phyloP scores from a whole-genome alignment of 2,329 filamentous ascomycete genomes.

The Diplodia sapinea region DNA sequence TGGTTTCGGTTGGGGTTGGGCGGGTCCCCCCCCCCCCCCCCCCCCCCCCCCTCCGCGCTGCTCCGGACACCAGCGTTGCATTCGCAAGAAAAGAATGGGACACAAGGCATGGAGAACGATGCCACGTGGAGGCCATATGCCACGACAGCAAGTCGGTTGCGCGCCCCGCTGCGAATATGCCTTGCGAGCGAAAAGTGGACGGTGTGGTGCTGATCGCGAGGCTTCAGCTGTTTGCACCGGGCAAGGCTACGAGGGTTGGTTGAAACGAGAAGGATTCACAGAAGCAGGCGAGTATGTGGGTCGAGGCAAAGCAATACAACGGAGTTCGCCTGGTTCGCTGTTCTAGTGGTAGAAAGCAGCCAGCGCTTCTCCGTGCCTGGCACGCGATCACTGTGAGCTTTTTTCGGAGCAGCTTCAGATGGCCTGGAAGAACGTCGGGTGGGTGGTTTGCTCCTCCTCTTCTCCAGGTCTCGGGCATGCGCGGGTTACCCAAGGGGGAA shows the following conservation, averaged over 20 bases:
- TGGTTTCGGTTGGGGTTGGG: too few relatives aligned
- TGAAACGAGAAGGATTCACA: neutral
- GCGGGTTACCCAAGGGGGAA: constrained; percentile 4
- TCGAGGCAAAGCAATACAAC: neutral
- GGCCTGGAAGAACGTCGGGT: neutral
- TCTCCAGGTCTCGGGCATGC: neutral
- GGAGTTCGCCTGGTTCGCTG: neutral
- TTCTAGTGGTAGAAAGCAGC: neutral
- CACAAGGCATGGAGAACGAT: neutral
- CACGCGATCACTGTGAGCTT: neutral
- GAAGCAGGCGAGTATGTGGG: neutral
- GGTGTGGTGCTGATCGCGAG: neutral
- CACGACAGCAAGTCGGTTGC: neutral
- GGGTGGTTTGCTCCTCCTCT: neutral
- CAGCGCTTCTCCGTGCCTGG: neutral
- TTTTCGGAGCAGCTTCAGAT: neutral
- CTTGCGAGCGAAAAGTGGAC: neutral
- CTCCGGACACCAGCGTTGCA: neutral
- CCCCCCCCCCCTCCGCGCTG: neutral
- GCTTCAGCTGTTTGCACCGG: neutral
- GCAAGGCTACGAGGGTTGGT: neutral
- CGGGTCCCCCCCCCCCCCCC: too few relatives aligned
- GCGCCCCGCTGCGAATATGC: neutral
- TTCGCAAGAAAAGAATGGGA: neutral
- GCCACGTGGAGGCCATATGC: neutral